Evolutionary conservation across 202 grass and related monocot genomes (phyloP).

Genomic region (Schoenoplectus triqueter): DNA sequence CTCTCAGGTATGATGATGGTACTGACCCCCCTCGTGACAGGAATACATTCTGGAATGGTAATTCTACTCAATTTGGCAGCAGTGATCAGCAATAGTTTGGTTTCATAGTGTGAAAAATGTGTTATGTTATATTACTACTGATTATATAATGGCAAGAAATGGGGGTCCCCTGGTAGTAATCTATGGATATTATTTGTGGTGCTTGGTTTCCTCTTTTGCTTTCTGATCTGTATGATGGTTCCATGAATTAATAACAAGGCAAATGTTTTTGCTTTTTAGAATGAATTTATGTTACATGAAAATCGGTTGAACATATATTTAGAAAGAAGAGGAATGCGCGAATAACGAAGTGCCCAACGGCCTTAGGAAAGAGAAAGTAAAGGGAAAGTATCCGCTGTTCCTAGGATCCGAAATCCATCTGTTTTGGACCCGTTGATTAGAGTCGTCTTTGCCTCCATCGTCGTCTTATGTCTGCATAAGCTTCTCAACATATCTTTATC

Average conservation of each 20-base stretch:
- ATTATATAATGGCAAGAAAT: background rate
- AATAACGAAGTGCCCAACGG: too few relatives aligned
- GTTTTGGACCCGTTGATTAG: too few relatives aligned
- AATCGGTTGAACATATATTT: background rate
- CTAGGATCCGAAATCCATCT: too few relatives aligned
- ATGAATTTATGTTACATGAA: background rate
- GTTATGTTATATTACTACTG: background rate
- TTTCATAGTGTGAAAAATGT: background rate
- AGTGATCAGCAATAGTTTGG: slow-evolving; percentile 59
- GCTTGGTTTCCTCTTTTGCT: slow-evolving; percentile 1
- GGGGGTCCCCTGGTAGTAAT: background rate
- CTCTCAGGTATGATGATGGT: slow-evolving; percentile 51
- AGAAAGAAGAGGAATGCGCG: background rate
- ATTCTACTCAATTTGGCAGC: slow-evolving; percentile 92
- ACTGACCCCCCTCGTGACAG: slow-evolving; percentile 47
- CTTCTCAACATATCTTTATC: too few relatives aligned
- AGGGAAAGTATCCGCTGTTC: too few relatives aligned
- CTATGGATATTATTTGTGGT: background rate
- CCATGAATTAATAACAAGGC: background rate
- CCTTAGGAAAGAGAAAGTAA: too few relatives aligned
- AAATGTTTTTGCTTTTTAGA: background rate
- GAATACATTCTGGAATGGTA: slow-evolving; percentile 98
- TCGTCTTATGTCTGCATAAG: too few relatives aligned
- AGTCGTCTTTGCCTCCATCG: too few relatives aligned
- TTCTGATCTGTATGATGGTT: slow-evolving; percentile 9